phyloP scores from a whole-genome alignment of 2,329 filamentous ascomycete species.

The Neopestalotiopsis sp. region DNA sequence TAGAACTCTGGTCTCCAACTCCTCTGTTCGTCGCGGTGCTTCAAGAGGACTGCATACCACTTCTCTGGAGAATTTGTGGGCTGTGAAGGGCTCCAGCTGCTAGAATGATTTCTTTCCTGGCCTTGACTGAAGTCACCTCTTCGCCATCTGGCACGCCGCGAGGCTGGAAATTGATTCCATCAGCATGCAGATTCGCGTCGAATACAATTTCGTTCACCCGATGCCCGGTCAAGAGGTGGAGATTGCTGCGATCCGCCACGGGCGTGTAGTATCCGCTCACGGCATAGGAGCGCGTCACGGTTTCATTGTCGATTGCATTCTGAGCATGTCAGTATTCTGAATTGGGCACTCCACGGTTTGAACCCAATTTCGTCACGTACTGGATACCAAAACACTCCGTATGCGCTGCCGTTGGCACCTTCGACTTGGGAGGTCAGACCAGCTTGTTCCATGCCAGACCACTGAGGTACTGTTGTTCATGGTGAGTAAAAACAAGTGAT shows the following conservation, averaged over 20 bases:
- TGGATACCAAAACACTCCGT: slow-evolving; percentile 8
- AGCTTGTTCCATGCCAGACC: slow-evolving; percentile 4
- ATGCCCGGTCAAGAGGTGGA: slow-evolving; percentile 5
- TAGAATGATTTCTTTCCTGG: neutral
- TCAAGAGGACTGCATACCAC: neutral
- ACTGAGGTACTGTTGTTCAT: neutral
- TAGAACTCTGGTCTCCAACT: neutral
- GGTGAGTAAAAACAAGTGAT: neutral
- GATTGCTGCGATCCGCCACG: neutral
- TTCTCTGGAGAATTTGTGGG: slow-evolving; percentile 4
- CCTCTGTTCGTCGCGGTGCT: neutral
- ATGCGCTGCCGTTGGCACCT: neutral
- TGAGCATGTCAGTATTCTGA: neutral
- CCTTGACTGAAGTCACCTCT: neutral
- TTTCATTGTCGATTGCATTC: slow-evolving; percentile 1
- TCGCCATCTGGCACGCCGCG: neutral
- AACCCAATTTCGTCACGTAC: neutral
- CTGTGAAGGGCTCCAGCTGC: neutral
- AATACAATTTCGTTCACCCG: neutral
- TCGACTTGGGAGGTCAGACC: neutral
- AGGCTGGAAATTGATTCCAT: neutral
- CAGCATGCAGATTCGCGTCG: neutral
- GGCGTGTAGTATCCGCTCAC: slow-evolving; percentile 11
- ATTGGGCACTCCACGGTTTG: neutral
- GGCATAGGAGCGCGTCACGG: slow-evolving; percentile 8